Percentiles rank a stretch among this genome's conserved stretches.
Evolutionary conservation across 2,329 filamentous ascomycete species (phyloP).

Genomic region (Ascochyta clinopodiicola): DNA sequence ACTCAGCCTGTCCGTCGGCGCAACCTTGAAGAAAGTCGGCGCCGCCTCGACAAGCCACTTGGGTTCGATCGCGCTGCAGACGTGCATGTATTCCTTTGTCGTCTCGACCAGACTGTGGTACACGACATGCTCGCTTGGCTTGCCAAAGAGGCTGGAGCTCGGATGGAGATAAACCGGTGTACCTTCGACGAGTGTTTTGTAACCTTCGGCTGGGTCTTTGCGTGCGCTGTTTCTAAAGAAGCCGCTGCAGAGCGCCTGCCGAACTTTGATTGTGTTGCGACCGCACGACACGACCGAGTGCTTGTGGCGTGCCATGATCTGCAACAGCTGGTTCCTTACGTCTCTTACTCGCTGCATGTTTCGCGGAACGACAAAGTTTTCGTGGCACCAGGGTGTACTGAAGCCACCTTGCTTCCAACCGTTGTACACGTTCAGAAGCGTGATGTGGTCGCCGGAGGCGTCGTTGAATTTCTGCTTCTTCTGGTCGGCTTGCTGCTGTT

Average conservation of each 20-base stretch:
- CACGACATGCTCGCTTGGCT: constrained; percentile 94
- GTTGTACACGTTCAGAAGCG: constrained; percentile 95
- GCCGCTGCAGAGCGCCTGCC: constrained; percentile 86
- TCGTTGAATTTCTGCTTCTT: constrained; percentile 99
- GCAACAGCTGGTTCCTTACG: constrained; percentile 87
- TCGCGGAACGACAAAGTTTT: constrained; percentile 95
- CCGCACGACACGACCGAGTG: constrained; percentile 85
- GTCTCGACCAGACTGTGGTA: constrained; percentile 92
- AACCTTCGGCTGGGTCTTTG: constrained; percentile 95
- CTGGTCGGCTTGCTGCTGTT: constrained; percentile 93
- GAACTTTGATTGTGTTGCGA: constrained; percentile 82
- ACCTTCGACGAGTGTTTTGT: constrained; percentile 95
- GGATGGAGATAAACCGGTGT: constrained; percentile 96
- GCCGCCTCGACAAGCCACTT: constrained; percentile 94
- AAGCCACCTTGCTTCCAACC: constrained; percentile 89
- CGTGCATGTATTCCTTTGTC: constrained; percentile 98
- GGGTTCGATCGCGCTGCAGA: constrained; percentile 89
- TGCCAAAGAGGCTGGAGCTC: constrained; percentile 88
- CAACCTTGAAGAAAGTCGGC: constrained; percentile 99
- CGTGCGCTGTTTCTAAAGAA: constrained; percentile 96
- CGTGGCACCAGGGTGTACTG: constrained; percentile 90
- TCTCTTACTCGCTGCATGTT: constrained; percentile 89
- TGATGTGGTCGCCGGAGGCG: constrained; percentile 90
- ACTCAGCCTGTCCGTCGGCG: constrained; percentile 81
- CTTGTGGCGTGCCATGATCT: constrained; percentile 92